Evolutionary conservation across 352 stramenopile species (phyloP).

Genomic region (Sclerospora graminicola): DNA sequence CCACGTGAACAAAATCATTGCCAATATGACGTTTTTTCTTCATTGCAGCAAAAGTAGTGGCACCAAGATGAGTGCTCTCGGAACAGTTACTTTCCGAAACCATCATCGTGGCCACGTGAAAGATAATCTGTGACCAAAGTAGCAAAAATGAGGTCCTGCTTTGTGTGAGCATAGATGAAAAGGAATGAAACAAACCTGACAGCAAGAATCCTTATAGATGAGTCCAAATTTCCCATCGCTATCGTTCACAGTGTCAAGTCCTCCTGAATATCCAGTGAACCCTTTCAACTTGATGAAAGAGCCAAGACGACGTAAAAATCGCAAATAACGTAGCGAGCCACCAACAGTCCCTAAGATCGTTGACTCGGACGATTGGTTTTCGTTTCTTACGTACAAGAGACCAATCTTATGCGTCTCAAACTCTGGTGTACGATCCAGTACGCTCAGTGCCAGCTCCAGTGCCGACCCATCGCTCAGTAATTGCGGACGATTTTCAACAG

Average conservation of each 20-base stretch:
- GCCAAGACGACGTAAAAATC: constrained; percentile 61
- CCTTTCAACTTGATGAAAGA: constrained; percentile 58
- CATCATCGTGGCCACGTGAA: constrained; percentile 85
- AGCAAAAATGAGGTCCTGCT: neutral
- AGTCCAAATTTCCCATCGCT: constrained; percentile 72
- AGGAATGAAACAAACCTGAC: constrained; percentile 34
- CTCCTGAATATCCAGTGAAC: constrained; percentile 56
- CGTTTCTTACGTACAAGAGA: constrained; percentile 54
- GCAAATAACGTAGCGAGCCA: constrained; percentile 63
- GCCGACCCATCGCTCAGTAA: constrained; percentile 43
- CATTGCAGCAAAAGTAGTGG: constrained; percentile 25
- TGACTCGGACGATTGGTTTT: constrained; percentile 45
- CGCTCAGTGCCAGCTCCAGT: constrained; percentile 49
- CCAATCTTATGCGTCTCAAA: constrained; percentile 85
- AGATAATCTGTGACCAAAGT: constrained; percentile 55
- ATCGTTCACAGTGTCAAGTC: constrained; percentile 56
- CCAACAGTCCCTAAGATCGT: constrained; percentile 67
- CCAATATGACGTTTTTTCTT: constrained; percentile 85
- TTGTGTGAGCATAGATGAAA: neutral
- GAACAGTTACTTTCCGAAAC: constrained; percentile 8
- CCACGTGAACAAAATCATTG: constrained; percentile 83
- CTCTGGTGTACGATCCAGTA: constrained; percentile 71
- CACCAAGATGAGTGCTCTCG: neutral
- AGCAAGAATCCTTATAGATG: constrained; percentile 52
- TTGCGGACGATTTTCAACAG: constrained; percentile 39